Evolutionary conservation across 176 grass and related monocot species (phyloP), one percentile per base, ranked within the genome.

Genomic region (Aechmea fasciata): DNA sequence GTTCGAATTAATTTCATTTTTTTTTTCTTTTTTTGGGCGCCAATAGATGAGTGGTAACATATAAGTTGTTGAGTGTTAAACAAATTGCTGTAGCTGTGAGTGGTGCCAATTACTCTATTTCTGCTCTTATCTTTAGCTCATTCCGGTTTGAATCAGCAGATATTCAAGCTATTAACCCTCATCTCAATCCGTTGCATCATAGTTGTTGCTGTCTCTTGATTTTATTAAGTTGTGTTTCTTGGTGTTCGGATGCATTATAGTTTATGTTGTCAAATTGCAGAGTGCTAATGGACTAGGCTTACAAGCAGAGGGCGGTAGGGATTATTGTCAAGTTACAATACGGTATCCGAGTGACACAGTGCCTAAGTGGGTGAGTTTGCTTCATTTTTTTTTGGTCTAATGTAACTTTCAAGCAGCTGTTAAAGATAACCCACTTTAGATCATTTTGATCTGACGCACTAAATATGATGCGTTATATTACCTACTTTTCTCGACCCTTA

Each of bases 281-380:
- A 84, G 86, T 77, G 85, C 88, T 73, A 96, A 96, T 75, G 88
- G 92, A 22, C 57, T 96, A 77, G 92, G 92, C 22, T 73, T 96
- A 25, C 64, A 89, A 87, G 92, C 85, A 0, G 24, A 82, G 22
- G 6, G 49, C 0, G 63, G 75, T 14, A 82, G 86, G 3, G 88
- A 96, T 69, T 82, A 81, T 75, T 96, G 92, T 33, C 68, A 78
- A 70, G 80, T 96, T 74, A 81, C 70, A 11, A 86, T 96, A 77
- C 85, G 70, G 14, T 91, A 87, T 66, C 92, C 92, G 9, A 87
- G 76, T 15, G 69, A 97, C 65, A 97, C 94, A 3, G 82, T 69
- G 71, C 79, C 94, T 72, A 87, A 78, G 55, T 97, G 94, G 94
- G 94, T 97, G 77, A 82, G 82, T 57, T 50, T 41, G 10, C 67